phyloP scores from a whole-genome alignment of 805 yeast species.

The Metschnikowia borealis region DNA sequence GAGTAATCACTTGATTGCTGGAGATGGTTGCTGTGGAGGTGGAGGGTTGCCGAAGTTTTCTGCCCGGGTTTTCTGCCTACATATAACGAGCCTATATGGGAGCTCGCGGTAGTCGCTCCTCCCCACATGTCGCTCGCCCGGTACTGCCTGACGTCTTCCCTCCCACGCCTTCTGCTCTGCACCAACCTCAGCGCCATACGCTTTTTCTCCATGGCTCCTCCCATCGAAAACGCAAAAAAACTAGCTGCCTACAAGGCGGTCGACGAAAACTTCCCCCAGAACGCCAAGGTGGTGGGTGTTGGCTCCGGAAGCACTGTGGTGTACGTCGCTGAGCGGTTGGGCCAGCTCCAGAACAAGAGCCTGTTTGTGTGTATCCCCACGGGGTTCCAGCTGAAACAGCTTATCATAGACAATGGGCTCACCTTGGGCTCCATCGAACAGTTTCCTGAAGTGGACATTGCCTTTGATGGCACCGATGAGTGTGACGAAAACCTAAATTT shows the following conservation, averaged over 20 bases:
- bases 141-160: neutral
- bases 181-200: neutral
- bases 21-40: neutral
- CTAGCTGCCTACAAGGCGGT: conserved; percentile 90
- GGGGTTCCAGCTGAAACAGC: conserved; percentile 89
- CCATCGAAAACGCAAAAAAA: conserved; percentile 78
- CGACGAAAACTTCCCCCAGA: conserved; percentile 71
- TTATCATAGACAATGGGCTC: conserved; percentile 79
- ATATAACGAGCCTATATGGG: neutral
- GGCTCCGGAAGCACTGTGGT: conserved; percentile 98
- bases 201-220: conserved; percentile 16
- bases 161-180: neutral
- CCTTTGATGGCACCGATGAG: conserved; percentile 99
- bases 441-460: conserved; percentile 77
- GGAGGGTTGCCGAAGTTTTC: neutral
- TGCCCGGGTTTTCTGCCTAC: neutral
- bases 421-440: conserved; percentile 79
- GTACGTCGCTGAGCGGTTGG: conserved; percentile 93
- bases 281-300: conserved; percentile 77
- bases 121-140: conserved; percentile 1
- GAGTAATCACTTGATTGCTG: too few relatives aligned
- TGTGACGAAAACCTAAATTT: conserved; percentile 76
- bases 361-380: conserved; percentile 85
- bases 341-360: conserved; percentile 53
- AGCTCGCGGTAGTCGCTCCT: neutral